Evolutionary conservation across 2,329 filamentous ascomycete species (phyloP), one percentile per base, ranked within the genome.

Genomic region (Talaromyces piceae): DNA sequence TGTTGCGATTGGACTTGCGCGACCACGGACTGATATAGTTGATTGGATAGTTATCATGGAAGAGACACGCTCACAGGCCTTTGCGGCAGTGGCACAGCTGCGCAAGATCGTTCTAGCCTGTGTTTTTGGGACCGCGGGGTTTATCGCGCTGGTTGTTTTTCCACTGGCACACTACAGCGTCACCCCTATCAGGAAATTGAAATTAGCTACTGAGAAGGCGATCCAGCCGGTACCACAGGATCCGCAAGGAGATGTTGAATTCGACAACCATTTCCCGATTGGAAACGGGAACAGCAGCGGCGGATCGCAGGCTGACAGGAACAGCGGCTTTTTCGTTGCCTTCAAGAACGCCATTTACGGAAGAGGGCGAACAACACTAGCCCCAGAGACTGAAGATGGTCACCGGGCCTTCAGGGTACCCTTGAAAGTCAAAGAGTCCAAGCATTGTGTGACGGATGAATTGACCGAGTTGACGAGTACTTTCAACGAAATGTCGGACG

Each of bases 401-500:
- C 46, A 47, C 3, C 18, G 49, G 41, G 22, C 41, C 7, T 95
- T 95, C 68, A 88, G 88, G 57, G 94, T 96, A 37, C 91, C 91
- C 0, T 82, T 81, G 12, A 89, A 88, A 64, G 91, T 96, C 8
- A 82, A 82, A 50, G 84, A 89, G 51, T 76, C 82, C 20, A 87
- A 83, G 56, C 86, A 91, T 61, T 76, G 83, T 31, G 76, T 96
- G 48, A 87, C 87, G 1, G 91, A 96, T 64, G 91, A 96, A 63
- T 69, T 84, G 22, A 94, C 89, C 0, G 90, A 95, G 63, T 76
- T 94, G 12, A 93, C 87, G 0, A 75, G 74, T 33, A 94, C 88
- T 0, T 96, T 94, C 73, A 96, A 95, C 63, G 87, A 91, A 61
- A 96, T 95, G 91, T 88, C 86, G 1, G 88, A 95, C 56, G 90